phyloP scores from a whole-genome alignment of 148 eudicot genomes.

The Vaccinium corymbosum region DNA sequence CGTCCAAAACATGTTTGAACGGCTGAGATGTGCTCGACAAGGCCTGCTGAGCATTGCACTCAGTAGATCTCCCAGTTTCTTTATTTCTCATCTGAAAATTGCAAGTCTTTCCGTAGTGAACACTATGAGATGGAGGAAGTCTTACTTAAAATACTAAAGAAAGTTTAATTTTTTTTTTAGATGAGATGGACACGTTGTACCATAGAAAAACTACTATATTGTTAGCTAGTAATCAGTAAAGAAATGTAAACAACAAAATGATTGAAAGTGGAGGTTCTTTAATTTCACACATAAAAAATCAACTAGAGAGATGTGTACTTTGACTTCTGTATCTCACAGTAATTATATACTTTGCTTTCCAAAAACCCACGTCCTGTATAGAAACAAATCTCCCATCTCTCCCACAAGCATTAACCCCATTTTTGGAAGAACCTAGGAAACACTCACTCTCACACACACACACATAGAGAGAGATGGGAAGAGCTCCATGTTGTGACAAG shows the following conservation, averaged over 20 bases:
- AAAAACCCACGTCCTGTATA: slow-evolving; percentile 17
- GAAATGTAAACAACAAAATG: background rate
- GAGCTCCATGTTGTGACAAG: slow-evolving; percentile 92
- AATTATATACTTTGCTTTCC: slow-evolving; percentile 1
- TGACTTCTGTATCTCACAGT: slow-evolving; percentile 20
- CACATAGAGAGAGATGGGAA: slow-evolving; percentile 51
- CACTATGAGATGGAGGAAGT: too few species aligned
- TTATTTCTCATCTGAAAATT: too few species aligned
- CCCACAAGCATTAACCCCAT: slow-evolving; percentile 11
- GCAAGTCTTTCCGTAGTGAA: too few species aligned
- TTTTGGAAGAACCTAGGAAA: slow-evolving; percentile 4
- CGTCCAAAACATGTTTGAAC: too few species aligned
- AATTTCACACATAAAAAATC: background rate
- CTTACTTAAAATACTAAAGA: background rate
- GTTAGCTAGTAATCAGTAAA: background rate
- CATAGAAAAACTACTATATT: background rate
- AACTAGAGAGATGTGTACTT: slow-evolving; percentile 13
- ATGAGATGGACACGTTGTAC: background rate
- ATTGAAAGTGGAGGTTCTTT: background rate
- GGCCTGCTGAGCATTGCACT: too few species aligned
- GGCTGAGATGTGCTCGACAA: too few species aligned
- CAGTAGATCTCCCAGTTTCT: too few species aligned
- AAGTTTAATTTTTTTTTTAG: background rate
- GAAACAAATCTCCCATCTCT: slow-evolving; percentile 13
- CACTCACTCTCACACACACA: background rate